Conservation (phyloP, 345 rosid genomes). For the Zanthoxylum bungeanum region DNA sequence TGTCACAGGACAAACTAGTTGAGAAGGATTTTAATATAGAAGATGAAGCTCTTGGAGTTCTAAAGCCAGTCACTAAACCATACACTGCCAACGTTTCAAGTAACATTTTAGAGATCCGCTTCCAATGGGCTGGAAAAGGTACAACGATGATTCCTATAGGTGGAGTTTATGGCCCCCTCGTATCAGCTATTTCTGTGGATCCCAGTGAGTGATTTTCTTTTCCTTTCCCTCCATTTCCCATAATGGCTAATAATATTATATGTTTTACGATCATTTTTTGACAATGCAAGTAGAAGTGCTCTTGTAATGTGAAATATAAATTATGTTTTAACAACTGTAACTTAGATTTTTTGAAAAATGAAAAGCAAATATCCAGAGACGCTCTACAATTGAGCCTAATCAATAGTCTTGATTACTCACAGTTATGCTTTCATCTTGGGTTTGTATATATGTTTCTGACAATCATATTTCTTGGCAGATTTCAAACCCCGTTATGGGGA, state of each 20-base stretch:
- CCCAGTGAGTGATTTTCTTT: not conserved
- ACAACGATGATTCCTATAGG: constrained; percentile 43
- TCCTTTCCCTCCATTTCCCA: not conserved
- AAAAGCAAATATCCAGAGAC: not conserved
- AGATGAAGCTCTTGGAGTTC: constrained; percentile 43
- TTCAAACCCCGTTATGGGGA: constrained; percentile 20
- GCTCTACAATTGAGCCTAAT: too few species aligned
- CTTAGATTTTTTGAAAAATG: too few species aligned
- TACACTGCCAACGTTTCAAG: constrained; percentile 34
- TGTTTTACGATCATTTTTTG: constrained; percentile 6
- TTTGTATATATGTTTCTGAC: not conserved
- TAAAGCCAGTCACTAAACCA: constrained; percentile 26
- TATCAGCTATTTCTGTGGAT: constrained; percentile 60
- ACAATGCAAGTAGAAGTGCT: constrained; percentile 3
- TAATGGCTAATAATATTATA: not conserved
- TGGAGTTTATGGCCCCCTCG: constrained; percentile 61
- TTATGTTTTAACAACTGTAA: not conserved
- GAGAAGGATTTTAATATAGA: constrained; percentile 50
- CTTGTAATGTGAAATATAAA: not conserved
- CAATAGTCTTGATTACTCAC: not conserved
- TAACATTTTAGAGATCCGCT: constrained; percentile 47
- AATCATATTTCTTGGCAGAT: constrained; percentile 20
- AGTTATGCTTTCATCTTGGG: not conserved
- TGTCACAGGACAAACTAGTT: constrained; percentile 38
- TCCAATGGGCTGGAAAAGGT: constrained; percentile 72